Percentiles rank a stretch among this genome's conserved stretches.
These are phyloP conservation scores for Trypanosoma mega DNA, from an alignment of 208 protist species.

Conservation along the genomic window DNA sequence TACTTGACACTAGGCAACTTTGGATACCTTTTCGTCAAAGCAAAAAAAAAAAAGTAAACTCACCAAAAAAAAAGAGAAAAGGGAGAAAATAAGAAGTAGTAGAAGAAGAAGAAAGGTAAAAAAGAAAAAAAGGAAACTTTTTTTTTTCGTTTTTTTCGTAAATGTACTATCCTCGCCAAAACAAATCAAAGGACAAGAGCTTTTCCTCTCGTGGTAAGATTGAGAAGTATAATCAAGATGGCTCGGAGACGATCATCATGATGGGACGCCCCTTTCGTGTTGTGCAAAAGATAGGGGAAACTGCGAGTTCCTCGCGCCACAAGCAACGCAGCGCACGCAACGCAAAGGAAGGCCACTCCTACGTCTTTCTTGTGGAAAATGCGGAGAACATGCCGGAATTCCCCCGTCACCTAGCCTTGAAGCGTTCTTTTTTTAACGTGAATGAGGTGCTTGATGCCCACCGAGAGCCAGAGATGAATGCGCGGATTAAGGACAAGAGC, in stretches of 20 bases:
- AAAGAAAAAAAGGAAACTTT: conserved; percentile 1
- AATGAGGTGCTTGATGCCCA: conserved; percentile 73
- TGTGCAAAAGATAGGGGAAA: conserved; percentile 61
- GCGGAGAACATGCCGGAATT: conserved; percentile 53
- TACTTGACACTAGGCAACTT: no score
- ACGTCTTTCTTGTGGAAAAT: conserved; percentile 81
- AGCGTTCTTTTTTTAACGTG: conserved; percentile 73
- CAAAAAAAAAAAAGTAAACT: background rate
- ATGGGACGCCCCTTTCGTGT: conserved; percentile 85
- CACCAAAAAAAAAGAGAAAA: no score
- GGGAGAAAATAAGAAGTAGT: background rate
- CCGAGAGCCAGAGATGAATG: conserved; percentile 74
- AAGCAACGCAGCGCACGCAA: conserved; percentile 33
- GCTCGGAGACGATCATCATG: conserved; percentile 71
- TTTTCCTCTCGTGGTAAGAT: conserved; percentile 82
- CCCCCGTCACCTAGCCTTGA: conserved; percentile 67
- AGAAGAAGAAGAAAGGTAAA: background rate
- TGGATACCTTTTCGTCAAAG: no score
- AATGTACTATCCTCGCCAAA: background rate
- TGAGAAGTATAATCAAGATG: conserved; percentile 78
- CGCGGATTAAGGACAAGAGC: conserved; percentile 71
- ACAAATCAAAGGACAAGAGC: conserved; percentile 55
- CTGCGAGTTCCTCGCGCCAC: conserved; percentile 32
- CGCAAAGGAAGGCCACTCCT: conserved; percentile 38
- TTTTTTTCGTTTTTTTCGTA: no score